These are phyloP conservation scores for Sarocladiaceae sp. DNA, from an alignment of 2,329 filamentous ascomycete genomes.

Conservation along the genomic window DNA sequence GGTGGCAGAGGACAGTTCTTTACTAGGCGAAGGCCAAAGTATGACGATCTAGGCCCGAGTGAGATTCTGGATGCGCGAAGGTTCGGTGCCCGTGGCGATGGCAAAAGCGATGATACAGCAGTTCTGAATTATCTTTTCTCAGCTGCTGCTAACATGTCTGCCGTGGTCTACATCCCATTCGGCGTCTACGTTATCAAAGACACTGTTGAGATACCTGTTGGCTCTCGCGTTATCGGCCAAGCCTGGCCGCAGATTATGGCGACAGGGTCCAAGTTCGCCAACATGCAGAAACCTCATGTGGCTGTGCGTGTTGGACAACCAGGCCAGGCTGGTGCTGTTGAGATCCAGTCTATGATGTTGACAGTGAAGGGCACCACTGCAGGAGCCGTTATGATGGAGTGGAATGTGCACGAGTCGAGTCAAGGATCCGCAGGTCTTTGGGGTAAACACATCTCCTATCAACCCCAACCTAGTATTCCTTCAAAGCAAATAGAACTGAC, in stretches of 20 bases:
- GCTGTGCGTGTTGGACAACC: slow-evolving; percentile 51
- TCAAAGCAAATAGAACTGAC: not conserved
- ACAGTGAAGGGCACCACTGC: slow-evolving; percentile 51
- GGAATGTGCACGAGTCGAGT: slow-evolving; percentile 80
- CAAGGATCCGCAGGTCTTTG: slow-evolving; percentile 32
- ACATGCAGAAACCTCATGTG: slow-evolving; percentile 44
- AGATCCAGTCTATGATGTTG: slow-evolving; percentile 59
- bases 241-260: slow-evolving; percentile 41
- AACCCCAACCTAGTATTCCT: not conserved
- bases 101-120: slow-evolving; percentile 37
- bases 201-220: slow-evolving; percentile 39
- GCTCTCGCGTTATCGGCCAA: slow-evolving; percentile 41
- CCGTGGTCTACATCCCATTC: slow-evolving; percentile 38
- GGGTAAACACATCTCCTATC: slow-evolving; percentile 17
- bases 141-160: slow-evolving; percentile 18
- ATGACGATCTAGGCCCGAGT: slow-evolving; percentile 22
- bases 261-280: slow-evolving; percentile 40
- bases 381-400: slow-evolving; percentile 67
- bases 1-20: not conserved
- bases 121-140: slow-evolving; percentile 24
- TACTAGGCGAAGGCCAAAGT: slow-evolving; percentile 29
- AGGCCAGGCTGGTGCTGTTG: slow-evolving; percentile 51
- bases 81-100: slow-evolving; percentile 37
- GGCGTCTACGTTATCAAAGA: slow-evolving; percentile 38
- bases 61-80: slow-evolving; percentile 14